Percentiles rank a stretch among this genome's conserved stretches.
These are phyloP conservation scores for Sclerotinia nivalis DNA, from an alignment of 2,329 filamentous ascomycete genomes.

Conservation along the genomic window DNA sequence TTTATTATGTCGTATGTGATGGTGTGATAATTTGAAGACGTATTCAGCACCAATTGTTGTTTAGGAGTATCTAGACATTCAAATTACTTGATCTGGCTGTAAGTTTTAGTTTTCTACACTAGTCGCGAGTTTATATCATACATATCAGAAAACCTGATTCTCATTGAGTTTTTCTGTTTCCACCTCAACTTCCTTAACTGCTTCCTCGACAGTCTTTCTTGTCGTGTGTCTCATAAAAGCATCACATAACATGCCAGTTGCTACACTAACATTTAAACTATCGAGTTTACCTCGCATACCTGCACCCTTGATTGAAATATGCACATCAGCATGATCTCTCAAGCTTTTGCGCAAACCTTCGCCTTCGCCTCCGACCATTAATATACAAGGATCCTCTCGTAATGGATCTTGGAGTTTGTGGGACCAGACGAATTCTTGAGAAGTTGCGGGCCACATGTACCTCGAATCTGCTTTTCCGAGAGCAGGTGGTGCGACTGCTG, in stretches of 20 bases:
- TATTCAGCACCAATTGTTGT: neutral
- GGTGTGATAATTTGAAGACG: neutral
- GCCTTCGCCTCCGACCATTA: constrained; percentile 83
- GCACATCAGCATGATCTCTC: constrained; percentile 64
- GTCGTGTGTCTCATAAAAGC: constrained; percentile 55
- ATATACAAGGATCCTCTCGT: constrained; percentile 64
- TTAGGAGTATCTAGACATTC: neutral
- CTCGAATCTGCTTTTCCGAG: constrained; percentile 37
- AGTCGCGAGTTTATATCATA: constrained; percentile 3
- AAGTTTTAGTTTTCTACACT: neutral
- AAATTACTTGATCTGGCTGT: neutral
- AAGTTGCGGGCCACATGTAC: constrained; percentile 6
- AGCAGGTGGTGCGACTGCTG: constrained; percentile 60
- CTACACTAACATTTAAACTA: constrained; percentile 91
- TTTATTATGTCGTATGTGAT: neutral
- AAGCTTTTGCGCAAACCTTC: constrained; percentile 68
- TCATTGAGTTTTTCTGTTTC: constrained; percentile 11
- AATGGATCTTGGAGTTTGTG: constrained; percentile 58
- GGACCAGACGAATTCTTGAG: constrained; percentile 44
- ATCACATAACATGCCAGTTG: constrained; percentile 73
- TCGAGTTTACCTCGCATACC: constrained; percentile 63
- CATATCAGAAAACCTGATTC: constrained; percentile 19
- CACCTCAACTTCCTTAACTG: constrained; percentile 13
- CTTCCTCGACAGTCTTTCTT: constrained; percentile 8
- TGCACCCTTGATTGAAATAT: constrained; percentile 61